These are phyloP conservation scores for Logfia minima DNA, from an alignment of 129 eudicot species.

Conservation along the genomic window DNA sequence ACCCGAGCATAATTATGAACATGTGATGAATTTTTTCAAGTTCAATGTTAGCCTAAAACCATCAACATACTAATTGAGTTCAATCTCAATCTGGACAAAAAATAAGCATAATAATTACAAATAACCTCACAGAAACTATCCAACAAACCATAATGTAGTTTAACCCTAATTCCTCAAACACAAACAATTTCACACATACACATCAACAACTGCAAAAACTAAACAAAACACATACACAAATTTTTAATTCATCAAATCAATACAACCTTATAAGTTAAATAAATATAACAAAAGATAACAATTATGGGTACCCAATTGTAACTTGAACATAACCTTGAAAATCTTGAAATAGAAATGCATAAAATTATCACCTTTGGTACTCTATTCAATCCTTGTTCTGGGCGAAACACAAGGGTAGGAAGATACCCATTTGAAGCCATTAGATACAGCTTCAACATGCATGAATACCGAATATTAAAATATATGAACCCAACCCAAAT, in stretches of 20 bases:
- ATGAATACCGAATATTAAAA: neutral
- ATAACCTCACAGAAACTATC: neutral
- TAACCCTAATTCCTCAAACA: slow-evolving; percentile 20
- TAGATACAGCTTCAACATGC: slow-evolving; percentile 46
- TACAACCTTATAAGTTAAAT: neutral
- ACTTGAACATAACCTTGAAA: neutral
- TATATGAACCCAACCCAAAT: slow-evolving; percentile 3
- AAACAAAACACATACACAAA: neutral
- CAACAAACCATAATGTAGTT: neutral
- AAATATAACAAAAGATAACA: neutral
- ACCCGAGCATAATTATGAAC: neutral
- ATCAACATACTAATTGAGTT: neutral
- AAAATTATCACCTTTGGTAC: slow-evolving; percentile 41
- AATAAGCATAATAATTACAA: neutral
- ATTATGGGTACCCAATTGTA: neutral
- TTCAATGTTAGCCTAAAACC: neutral
- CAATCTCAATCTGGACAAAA: neutral
- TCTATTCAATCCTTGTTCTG: slow-evolving; percentile 41
- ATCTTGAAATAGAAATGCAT: neutral
- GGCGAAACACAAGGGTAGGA: slow-evolving; percentile 44
- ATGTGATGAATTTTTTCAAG: neutral
- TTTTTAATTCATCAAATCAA: neutral
- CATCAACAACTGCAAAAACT: neutral
- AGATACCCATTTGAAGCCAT: slow-evolving; percentile 73
- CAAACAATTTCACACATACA: slow-evolving; percentile 1